Percentiles rank a stretch among this genome's conserved stretches.
Conservation (phyloP, 1,139 yeast genomes). For the Zygosaccharomyces pseudobailii region DNA sequence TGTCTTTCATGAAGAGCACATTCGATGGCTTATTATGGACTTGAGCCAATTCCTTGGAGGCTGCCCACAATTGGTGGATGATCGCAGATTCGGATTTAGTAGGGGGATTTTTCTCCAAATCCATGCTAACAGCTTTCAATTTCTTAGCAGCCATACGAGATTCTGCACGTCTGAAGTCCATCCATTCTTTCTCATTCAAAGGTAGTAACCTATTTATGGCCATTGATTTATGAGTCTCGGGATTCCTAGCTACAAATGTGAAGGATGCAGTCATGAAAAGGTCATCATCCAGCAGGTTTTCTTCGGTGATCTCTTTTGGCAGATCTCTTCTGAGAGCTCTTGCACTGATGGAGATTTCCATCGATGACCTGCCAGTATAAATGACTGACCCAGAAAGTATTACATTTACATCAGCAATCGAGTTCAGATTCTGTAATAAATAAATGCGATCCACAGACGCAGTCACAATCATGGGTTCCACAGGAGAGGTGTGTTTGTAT, state of each 20-base stretch:
- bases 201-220: conserved; percentile 80
- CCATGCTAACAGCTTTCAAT: conserved; percentile 60
- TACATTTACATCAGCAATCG: conserved; percentile 68
- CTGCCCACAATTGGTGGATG: conserved; percentile 73
- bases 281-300: conserved; percentile 43
- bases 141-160: conserved; percentile 83
- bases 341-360: conserved; percentile 92
- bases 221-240: conserved; percentile 79
- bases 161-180: conserved; percentile 83
- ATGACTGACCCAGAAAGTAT: conserved; percentile 83
- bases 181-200: conserved; percentile 66
- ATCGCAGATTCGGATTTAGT: conserved; percentile 65
- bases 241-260: conserved; percentile 93
- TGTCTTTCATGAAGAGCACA: conserved; percentile 63
- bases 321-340: conserved; percentile 59
- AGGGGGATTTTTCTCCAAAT: conserved; percentile 60
- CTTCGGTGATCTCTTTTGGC: conserved; percentile 40
- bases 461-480: conserved; percentile 88
- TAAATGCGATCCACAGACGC: conserved; percentile 91
- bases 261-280: conserved; percentile 80
- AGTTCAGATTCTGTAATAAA: conserved; percentile 80
- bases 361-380: conserved; percentile 91
- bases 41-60: conserved; percentile 44
- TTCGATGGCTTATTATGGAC: conserved; percentile 40
- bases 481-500: conserved; percentile 80